Percentiles rank a stretch among this genome's conserved stretches.
Evolutionary conservation across 129 eudicot species (phyloP).

Genomic region (Glebionis coronaria): DNA sequence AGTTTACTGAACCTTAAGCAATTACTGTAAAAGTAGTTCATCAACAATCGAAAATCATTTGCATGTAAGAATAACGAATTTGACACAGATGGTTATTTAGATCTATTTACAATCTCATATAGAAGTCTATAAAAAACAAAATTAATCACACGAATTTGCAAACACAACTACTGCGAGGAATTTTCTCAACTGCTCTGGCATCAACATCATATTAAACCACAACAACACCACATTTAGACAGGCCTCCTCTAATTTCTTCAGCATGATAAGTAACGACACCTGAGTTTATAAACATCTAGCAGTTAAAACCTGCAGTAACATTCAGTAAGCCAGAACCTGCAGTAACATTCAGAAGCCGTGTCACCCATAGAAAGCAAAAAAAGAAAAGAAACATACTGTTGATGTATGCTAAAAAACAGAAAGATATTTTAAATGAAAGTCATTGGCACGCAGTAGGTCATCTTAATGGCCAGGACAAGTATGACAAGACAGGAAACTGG

Average conservation of each 20-base stretch:
- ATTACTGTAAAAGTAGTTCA: slow-evolving; percentile 1
- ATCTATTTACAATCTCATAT: slow-evolving; percentile 31
- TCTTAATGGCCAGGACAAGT: too few relatives aligned
- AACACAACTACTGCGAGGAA: slow-evolving; percentile 8
- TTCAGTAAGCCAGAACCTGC: slow-evolving; percentile 7
- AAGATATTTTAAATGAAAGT: too few relatives aligned
- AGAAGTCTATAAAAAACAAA: slow-evolving; percentile 5
- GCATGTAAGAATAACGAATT: slow-evolving; percentile 29
- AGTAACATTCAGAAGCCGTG: not conserved
- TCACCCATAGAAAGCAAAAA: slow-evolving; percentile 15
- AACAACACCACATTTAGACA: slow-evolving; percentile 4
- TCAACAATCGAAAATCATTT: slow-evolving; percentile 5
- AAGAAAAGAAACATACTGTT: too few relatives aligned
- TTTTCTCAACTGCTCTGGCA: slow-evolving; percentile 10
- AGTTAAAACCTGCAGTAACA: slow-evolving; percentile 1
- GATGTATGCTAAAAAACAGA: too few relatives aligned
- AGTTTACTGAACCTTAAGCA: not conserved
- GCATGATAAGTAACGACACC: not conserved
- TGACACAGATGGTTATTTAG: slow-evolving; percentile 25
- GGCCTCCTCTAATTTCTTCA: slow-evolving; percentile 2
- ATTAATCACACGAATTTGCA: slow-evolving; percentile 23
- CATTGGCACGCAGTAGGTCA: too few relatives aligned
- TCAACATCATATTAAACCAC: slow-evolving; percentile 6
- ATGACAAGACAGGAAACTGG: too few relatives aligned
- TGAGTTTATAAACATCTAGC: slow-evolving; percentile 25